Base-by-base conservation (phyloP, 352 stramenopile genomes). In the Phytopythium cucurbitacearum region DNA sequence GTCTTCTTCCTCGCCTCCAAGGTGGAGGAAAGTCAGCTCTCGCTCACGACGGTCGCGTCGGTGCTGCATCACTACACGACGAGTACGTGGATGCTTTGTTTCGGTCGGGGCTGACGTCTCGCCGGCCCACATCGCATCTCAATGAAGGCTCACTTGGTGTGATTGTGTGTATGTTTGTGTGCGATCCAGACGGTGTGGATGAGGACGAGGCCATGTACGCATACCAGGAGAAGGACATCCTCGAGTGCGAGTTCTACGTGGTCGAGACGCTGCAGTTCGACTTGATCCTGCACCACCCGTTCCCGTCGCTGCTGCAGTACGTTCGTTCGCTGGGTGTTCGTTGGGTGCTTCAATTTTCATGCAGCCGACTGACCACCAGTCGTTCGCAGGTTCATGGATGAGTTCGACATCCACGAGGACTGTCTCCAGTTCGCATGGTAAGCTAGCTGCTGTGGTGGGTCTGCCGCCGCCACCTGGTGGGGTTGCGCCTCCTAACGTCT, bases 171-270 rank as follows among this genome's bases (percentile, higher is more conserved):
- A 2, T 28, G 21, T 2, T 38, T 5, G 16, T 21, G 16, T 41
- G 10, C 40, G 21, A 28, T 28, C 7, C 53, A 95, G 85, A 70
- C 45, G 76, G 82, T 28, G 80, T 92, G 8, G 85, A 95, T 43
- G 85, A 95, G 48, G 81, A 92, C 46, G 85, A 95, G 59, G 76
- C 79, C 60, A 87, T 93, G 76, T 93, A 92, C 62, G 89, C 79
- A 9, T 95, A 92, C 58, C 83, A 89, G 63, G 83, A 95, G 61
- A 92, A 92, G 56, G 85, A 95, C 59, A 91, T 95, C 32, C 76
- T 95, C 37, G 85, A 95, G 57, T 95, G 85, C 73, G 85, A 95
- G 66, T 95, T 94, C 57, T 94, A 94, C 73, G 77, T 94, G 21
- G 80, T 95, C 50, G 83, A 95, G 56, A 77, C 85, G 39, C 69